A percentile compares a stretch with the other conserved stretches of the same genome.
These are phyloP conservation scores for Penicillium sp. DNA, from an alignment of 2,329 filamentous ascomycete genomes.

Conservation along the genomic window DNA sequence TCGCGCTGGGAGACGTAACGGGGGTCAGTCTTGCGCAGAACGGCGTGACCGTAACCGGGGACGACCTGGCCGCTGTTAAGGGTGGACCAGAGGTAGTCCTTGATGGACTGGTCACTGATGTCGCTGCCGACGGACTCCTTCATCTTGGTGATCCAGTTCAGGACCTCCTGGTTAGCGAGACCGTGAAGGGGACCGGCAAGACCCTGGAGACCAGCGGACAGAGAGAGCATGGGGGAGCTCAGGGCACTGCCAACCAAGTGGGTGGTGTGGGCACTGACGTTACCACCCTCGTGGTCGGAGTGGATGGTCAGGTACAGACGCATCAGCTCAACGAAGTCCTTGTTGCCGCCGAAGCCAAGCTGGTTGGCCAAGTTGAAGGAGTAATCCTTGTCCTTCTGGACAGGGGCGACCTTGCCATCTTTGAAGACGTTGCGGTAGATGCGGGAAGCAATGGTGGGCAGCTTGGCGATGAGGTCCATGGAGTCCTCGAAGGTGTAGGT, in stretches of 20 bases:
- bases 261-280: constrained; percentile 97
- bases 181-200: constrained; percentile 97
- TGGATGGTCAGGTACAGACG: constrained; percentile 99
- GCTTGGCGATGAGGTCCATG: constrained; percentile 99
- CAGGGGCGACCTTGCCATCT: constrained; percentile 93
- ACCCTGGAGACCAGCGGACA: constrained; percentile 95
- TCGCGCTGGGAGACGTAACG: constrained; percentile 98
- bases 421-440: constrained; percentile 99
- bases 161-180: constrained; percentile 98
- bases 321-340: constrained; percentile 97
- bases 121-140: constrained; percentile 93
- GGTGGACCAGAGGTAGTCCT: constrained; percentile 97
- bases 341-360: constrained; percentile 93
- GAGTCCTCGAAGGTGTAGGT: constrained; percentile 98
- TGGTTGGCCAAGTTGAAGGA: constrained; percentile 99
- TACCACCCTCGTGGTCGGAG: constrained; percentile 99
- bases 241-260: constrained; percentile 96
- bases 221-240: constrained; percentile 94
- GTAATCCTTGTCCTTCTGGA: constrained; percentile 99
- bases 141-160: constrained; percentile 99
- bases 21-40: constrained; percentile 99
- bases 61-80: constrained; percentile 95
- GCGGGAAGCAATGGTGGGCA: constrained; percentile 93
- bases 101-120: constrained; percentile 93
- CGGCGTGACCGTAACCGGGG: constrained; percentile 96